Base-by-base conservation (phyloP, 192 early-diverging fungal genomes). In the Coemansia aciculifera region DNA sequence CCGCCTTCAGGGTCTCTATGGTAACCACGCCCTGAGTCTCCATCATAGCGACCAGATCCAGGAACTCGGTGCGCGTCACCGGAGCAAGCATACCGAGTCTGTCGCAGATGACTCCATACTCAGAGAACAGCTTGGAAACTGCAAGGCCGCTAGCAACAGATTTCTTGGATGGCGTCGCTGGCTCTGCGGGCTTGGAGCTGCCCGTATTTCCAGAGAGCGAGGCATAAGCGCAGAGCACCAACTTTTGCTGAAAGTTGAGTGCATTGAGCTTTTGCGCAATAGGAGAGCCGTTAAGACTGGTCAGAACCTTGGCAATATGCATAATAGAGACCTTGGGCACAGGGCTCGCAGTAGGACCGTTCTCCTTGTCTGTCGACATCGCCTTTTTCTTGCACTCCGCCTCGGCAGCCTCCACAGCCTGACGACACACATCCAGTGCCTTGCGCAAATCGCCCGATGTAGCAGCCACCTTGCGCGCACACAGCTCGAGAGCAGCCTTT, bases 391-490 rank as follows among this genome's bases (percentile, higher is more conserved):
- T 85, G 62, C 71, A 56, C 76, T 95, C 92, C 15, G 71, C 62
- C 72, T 96, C 93, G 1, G 87, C 89, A 54, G 92, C 74, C 81
- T 95, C 94, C 64, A 98, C 87, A 17, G 95, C 91, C 67, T 92
- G 92, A 6, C 91, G 91, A 71, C 91, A 92, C 31, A 94, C 88
- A 77, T 94, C 91, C 38, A 94, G 72, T 0, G 91, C 92, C 60
- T 89, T 89, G 66, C 93, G 81, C 39, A 92, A 43, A 72, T 94
- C 93, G 17, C 97, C 97, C 1, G 91, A 94, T 1, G 87, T 87
- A 23, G 93, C 89, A 1, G 89, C 91, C 1, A 95, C 89, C 82
- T 97, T 99, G 42, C 94, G 87, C 23, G 97, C 94, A 72, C 93
- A 94, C 9, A 99, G 73, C 72, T 98, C 96, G 27, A 99, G 86